A percentile compares a stretch with the other conserved stretches of the same genome.
Conservation (phyloP, 345 rosid species). For the Durio zibethinus region DNA sequence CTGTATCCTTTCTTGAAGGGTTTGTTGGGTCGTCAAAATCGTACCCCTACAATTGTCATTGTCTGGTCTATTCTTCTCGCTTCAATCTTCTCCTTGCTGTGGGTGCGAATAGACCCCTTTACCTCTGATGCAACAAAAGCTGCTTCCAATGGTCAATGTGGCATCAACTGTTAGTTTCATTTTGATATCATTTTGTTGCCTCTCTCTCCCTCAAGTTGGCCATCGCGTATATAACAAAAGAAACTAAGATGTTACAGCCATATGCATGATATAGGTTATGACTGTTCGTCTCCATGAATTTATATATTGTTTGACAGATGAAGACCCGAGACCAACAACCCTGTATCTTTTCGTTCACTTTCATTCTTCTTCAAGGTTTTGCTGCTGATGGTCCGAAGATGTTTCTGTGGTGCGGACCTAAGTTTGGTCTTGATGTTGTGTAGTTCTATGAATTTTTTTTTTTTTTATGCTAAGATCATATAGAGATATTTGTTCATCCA, state of each 20-base stretch:
- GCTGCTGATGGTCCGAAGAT: not conserved
- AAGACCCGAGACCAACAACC: not conserved
- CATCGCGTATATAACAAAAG: conserved; percentile 25
- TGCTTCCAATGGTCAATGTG: conserved; percentile 63
- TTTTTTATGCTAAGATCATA: not conserved
- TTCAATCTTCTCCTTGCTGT: conserved; percentile 92
- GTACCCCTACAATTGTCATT: conserved; percentile 95
- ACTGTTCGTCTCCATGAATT: not conserved
- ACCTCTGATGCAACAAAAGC: conserved; percentile 43
- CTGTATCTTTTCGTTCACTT: not conserved
- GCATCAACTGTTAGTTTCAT: conserved; percentile 48
- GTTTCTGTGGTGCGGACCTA: not conserved
- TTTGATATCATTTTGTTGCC: not conserved
- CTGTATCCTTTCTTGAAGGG: conserved; percentile 99
- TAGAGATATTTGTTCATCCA: not conserved
- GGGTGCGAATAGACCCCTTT: conserved; percentile 97
- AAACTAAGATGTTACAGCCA: not conserved
- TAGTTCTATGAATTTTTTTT: not conserved
- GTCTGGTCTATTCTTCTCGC: conserved; percentile 99
- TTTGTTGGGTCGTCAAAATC: conserved; percentile 90
- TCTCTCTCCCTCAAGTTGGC: conserved; percentile 10
- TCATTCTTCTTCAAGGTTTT: conserved; percentile 2
- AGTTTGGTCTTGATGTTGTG: not conserved
- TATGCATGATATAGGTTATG: not conserved
- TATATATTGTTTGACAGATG: not conserved